Percentiles rank a stretch among this genome's conserved stretches.
Evolutionary conservation across 805 yeast genomes (phyloP).

Genomic region (Kregervanrija delftensis): DNA sequence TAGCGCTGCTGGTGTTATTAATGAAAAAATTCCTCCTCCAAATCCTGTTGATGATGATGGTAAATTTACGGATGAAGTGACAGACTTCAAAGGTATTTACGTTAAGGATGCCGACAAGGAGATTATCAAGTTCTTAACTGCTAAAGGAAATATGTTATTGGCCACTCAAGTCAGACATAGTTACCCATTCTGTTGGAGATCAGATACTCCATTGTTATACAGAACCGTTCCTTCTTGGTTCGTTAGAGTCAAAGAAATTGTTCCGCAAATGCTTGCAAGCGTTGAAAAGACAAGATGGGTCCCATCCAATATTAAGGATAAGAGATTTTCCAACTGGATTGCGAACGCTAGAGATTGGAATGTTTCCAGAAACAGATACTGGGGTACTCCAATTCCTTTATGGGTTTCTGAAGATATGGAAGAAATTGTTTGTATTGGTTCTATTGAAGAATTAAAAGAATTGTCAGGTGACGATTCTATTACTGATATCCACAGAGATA

Average conservation of each 20-base stretch:
- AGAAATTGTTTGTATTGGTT: slow-evolving; percentile 91
- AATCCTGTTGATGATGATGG: slow-evolving; percentile 95
- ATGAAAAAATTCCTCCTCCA: slow-evolving; percentile 68
- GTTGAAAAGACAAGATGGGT: slow-evolving; percentile 93
- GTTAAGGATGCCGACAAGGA: slow-evolving; percentile 94
- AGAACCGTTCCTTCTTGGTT: slow-evolving; percentile 99
- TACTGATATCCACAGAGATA: slow-evolving; percentile 90
- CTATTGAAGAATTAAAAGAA: slow-evolving; percentile 77
- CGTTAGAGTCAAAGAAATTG: slow-evolving; percentile 77
- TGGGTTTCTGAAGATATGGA: slow-evolving; percentile 94
- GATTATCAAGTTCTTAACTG: slow-evolving; percentile 80
- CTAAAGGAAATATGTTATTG: slow-evolving; percentile 64
- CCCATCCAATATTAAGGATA: slow-evolving; percentile 82
- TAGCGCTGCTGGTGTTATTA: slow-evolving; percentile 65
- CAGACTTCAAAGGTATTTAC: slow-evolving; percentile 72
- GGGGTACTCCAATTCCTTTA: slow-evolving; percentile 99
- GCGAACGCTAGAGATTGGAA: slow-evolving; percentile 99
- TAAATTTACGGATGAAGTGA: slow-evolving; percentile 66
- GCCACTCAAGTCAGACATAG: slow-evolving; percentile 87
- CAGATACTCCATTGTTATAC: slow-evolving; percentile 94
- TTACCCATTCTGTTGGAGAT: slow-evolving; percentile 99
- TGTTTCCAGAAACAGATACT: slow-evolving; percentile 94
- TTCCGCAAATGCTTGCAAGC: slow-evolving; percentile 83
- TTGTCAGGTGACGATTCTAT: slow-evolving; percentile 77
- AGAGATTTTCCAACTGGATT: slow-evolving; percentile 96